These are phyloP conservation scores for Podaxis carcinomalis DNA, from an alignment of 768 basidiomycete genomes.

Conservation along the genomic window DNA sequence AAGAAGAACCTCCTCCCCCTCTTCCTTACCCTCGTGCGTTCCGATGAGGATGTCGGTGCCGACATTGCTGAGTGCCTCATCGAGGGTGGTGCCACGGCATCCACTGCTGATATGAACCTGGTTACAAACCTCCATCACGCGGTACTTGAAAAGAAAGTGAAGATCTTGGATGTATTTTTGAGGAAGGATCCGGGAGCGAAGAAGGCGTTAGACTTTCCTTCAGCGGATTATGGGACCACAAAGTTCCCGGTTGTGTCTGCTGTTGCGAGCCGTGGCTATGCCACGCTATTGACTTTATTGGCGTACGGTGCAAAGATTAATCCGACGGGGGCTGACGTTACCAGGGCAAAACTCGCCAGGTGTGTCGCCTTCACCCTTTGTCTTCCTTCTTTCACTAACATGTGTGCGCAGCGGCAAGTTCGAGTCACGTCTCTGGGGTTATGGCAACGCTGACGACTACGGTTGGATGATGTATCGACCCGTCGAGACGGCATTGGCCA, in stretches of 20 bases:
- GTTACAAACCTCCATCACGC: constrained; percentile 39
- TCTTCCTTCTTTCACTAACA: neutral
- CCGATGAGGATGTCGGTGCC: constrained; percentile 36
- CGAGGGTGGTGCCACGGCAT: constrained; percentile 35
- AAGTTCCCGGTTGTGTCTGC: constrained; percentile 36
- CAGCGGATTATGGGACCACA: constrained; percentile 20
- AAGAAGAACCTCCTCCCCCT: constrained; percentile 31
- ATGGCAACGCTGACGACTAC: constrained; percentile 20
- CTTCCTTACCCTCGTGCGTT: constrained; percentile 32
- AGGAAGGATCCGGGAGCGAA: constrained; percentile 36
- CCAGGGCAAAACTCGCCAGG: constrained; percentile 29
- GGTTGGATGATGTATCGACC: constrained; percentile 27
- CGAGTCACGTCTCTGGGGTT: constrained; percentile 17
- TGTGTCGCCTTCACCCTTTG: constrained; percentile 15
- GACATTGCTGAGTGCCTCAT: constrained; percentile 37
- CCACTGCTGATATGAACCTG: constrained; percentile 29
- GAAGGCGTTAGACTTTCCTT: constrained; percentile 35
- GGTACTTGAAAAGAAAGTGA: constrained; percentile 29
- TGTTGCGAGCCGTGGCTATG: constrained; percentile 27
- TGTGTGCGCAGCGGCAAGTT: constrained; percentile 14
- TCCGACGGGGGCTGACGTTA: constrained; percentile 31
- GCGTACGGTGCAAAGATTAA: constrained; percentile 37
- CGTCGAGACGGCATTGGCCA: constrained; percentile 31
- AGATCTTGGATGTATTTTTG: constrained; percentile 37
- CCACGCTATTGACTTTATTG: constrained; percentile 32